These are phyloP conservation scores for Lolium perenne DNA, from an alignment of 176 grass and related monocot genomes.

Conservation along the genomic window DNA sequence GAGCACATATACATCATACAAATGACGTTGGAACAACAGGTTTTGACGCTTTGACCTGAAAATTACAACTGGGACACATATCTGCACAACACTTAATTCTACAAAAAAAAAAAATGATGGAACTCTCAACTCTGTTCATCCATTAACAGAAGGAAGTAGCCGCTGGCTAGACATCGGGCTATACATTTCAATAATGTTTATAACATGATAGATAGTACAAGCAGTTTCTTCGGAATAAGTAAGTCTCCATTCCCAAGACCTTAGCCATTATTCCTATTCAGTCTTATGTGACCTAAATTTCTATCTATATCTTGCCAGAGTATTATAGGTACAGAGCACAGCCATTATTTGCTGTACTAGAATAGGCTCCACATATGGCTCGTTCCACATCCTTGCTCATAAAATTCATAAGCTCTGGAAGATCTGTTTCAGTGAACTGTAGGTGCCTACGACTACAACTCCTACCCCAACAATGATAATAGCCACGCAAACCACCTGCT, in stretches of 20 bases:
- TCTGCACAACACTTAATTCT: not conserved
- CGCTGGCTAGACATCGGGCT: not conserved
- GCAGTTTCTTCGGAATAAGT: not conserved
- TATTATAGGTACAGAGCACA: constrained; percentile 4
- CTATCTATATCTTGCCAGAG: not conserved
- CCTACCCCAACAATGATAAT: constrained; percentile 57
- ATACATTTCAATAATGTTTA: not conserved
- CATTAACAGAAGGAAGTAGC: too few species aligned
- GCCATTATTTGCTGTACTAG: not conserved
- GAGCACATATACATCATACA: not conserved
- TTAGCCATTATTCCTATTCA: not conserved
- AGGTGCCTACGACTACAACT: constrained; percentile 68
- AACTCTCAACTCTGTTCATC: too few species aligned
- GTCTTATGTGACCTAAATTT: not conserved
- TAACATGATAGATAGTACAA: not conserved
- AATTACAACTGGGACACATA: not conserved
- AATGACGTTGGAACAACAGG: not conserved
- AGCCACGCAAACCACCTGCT: constrained; percentile 52
- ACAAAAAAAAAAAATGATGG: not conserved
- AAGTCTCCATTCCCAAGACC: not conserved
- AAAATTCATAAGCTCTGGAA: constrained; percentile 62
- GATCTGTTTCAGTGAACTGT: constrained; percentile 73
- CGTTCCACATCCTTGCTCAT: constrained; percentile 26
- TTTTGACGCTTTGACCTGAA: not conserved
- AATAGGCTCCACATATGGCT: not conserved